Conservation (phyloP, 768 basidiomycete species). For the Cubamyces lactineus region DNA sequence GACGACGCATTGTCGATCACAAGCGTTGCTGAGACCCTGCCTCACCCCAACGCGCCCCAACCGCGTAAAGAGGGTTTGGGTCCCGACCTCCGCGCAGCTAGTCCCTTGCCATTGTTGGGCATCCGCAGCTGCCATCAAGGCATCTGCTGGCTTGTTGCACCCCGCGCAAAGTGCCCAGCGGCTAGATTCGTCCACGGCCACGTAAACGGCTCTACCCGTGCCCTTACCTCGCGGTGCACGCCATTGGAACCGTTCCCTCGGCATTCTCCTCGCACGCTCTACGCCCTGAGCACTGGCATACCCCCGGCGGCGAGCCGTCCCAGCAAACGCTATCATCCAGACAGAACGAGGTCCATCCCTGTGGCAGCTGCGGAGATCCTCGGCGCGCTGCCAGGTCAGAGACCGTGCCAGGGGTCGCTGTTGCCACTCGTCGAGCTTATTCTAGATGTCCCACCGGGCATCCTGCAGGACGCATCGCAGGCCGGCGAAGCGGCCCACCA, state of each 20-base stretch:
- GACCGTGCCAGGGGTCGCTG: too few relatives aligned
- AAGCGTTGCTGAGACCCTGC: background rate
- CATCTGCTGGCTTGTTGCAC: background rate
- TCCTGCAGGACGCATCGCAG: background rate
- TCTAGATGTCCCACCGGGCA: background rate
- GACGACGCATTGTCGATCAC: background rate
- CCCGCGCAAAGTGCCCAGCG: background rate
- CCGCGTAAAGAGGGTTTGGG: background rate
- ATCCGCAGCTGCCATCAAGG: constrained; percentile 5
- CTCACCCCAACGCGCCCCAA: background rate
- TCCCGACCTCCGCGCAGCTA: background rate
- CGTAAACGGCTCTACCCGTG: background rate
- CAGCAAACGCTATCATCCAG: background rate
- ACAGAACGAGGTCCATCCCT: background rate
- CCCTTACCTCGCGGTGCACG: background rate
- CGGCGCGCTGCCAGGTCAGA: background rate
- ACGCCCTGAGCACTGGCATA: background rate
- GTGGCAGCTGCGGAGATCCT: constrained; percentile 1
- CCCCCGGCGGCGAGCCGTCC: background rate
- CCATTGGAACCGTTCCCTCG: background rate
- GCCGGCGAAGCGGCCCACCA: too few relatives aligned
- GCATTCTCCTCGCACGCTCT: background rate
- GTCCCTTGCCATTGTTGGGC: background rate
- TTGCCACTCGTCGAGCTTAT: background rate
- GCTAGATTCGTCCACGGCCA: constrained; percentile 3